Evolutionary conservation across 2,329 filamentous ascomycete genomes (phyloP), one percentile per base, ranked within the genome.

Genomic region (Xylariaceae sp.): DNA sequence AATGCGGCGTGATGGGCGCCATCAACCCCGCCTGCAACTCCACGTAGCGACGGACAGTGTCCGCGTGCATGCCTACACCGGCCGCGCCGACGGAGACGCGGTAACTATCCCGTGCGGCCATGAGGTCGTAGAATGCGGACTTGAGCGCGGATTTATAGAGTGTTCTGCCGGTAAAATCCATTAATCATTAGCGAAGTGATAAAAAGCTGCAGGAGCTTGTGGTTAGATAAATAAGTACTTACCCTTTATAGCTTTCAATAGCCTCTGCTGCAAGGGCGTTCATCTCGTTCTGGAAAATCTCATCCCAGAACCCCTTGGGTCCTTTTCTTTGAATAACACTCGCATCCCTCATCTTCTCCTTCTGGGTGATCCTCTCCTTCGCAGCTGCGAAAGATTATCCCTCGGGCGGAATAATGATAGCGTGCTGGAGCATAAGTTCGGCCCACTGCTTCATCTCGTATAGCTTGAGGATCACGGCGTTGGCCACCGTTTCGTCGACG

Each of bases 401-500:
- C 21, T 24, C 21, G 21, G 21, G 21, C 6, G 21, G 11, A 24
- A 6, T 11, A 24, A 24, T 24, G 55, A 95, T 81, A 39, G 76
- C 74, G 54, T 85, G 71, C 40, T 89, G 83, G 52, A 81, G 77
- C 39, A 85, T 67, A 56, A 86, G 77, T 58, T 95, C 87, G 48
- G 86, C 88, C 89, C 90, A 97, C 62, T 94, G 86, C 59, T 86
- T 81, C 38, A 94, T 71, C 56, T 71, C 77, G 61, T 80, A 89
- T 38, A 97, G 76, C 57, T 88, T 82, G 46, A 97, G 43, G 38
- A 54, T 94, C 59, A 82, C 89, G 60, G 82, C 85, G 66, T 97
- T 90, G 29, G 92, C 92, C 30, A 95, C 88, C 41, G 84, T 79
- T 68, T 97, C 92, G 57, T 96, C 92, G 52, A 97, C 94, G 70